phyloP scores from a whole-genome alignment of 1,284 basidiomycete species.

The Ceratobasidium sp. region DNA sequence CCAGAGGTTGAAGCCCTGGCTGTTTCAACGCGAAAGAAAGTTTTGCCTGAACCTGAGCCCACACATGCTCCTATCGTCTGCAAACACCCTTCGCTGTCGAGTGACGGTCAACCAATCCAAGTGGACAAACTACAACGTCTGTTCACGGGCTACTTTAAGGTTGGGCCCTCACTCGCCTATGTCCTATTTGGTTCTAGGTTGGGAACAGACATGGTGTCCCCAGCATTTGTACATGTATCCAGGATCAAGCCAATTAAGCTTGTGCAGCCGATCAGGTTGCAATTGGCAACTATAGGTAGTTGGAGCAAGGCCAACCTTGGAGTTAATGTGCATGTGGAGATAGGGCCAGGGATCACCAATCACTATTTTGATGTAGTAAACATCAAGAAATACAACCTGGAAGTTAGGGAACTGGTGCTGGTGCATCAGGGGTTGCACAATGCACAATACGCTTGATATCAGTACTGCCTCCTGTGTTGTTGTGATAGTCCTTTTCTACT shows the following conservation, averaged over 20 bases:
- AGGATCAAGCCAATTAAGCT: conserved; percentile 12
- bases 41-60: too few species aligned
- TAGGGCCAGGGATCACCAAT: conserved; percentile 53
- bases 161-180: neutral
- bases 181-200: conserved; percentile 19
- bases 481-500: too few species aligned
- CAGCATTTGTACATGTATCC: conserved; percentile 4
- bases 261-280: conserved; percentile 8
- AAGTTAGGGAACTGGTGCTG: too few species aligned
- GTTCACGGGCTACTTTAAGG: neutral
- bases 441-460: too few species aligned
- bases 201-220: conserved; percentile 25
- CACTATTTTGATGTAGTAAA: conserved; percentile 56
- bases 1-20: neutral
- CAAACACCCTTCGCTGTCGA: too few species aligned
- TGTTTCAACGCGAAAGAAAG: conserved; percentile 2
- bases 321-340: neutral
- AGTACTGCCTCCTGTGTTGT: too few species aligned
- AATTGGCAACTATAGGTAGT: conserved; percentile 23
- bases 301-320: neutral
- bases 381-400: conserved; percentile 56
- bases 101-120: conserved; percentile 7
- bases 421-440: too few species aligned
- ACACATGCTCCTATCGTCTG: too few species aligned
- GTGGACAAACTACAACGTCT: neutral